Conservation (phyloP, 805 yeast species). For the Citeromyces nyonsensis region DNA sequence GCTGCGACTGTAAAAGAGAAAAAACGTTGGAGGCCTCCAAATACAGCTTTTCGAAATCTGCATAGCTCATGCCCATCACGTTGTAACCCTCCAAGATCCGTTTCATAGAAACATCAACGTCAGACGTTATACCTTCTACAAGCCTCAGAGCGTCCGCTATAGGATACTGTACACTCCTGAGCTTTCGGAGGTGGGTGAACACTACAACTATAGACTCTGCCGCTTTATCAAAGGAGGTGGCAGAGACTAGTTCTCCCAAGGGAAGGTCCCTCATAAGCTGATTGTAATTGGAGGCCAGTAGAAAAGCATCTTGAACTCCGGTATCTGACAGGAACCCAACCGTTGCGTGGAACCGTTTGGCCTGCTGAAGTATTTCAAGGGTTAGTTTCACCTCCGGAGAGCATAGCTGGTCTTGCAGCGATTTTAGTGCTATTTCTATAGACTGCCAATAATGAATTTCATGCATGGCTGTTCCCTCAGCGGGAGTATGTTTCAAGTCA, state of each 20-base stretch:
- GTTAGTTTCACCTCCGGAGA: slow-evolving; percentile 39
- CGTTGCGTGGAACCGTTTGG: slow-evolving; percentile 71
- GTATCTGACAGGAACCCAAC: slow-evolving; percentile 60
- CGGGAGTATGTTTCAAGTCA: slow-evolving; percentile 30
- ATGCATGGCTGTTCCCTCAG: slow-evolving; percentile 38
- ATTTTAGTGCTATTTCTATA: slow-evolving; percentile 41
- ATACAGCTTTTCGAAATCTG: slow-evolving; percentile 21
- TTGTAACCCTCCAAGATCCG: slow-evolving; percentile 18
- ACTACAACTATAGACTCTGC: slow-evolving; percentile 26
- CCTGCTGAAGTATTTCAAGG: slow-evolving; percentile 42
- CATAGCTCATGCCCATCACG: slow-evolving; percentile 22
- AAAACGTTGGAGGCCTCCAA: slow-evolving; percentile 17
- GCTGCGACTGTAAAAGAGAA: slow-evolving; percentile 38
- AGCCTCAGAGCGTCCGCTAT: slow-evolving; percentile 43
- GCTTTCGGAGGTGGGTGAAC: slow-evolving; percentile 48
- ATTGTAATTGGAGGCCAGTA: slow-evolving; percentile 37
- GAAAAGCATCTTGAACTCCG: slow-evolving; percentile 40
- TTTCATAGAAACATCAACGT: slow-evolving; percentile 28
- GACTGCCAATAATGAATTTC: slow-evolving; percentile 73
- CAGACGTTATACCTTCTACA: slow-evolving; percentile 50
- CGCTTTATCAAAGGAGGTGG: slow-evolving; percentile 26
- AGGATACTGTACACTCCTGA: slow-evolving; percentile 49
- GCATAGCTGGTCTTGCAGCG: slow-evolving; percentile 42
- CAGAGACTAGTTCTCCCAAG: slow-evolving; percentile 34
- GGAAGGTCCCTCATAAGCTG: slow-evolving; percentile 60